phyloP scores from a whole-genome alignment of 2,329 filamentous ascomycete genomes.

The Penicillium nordicum region DNA sequence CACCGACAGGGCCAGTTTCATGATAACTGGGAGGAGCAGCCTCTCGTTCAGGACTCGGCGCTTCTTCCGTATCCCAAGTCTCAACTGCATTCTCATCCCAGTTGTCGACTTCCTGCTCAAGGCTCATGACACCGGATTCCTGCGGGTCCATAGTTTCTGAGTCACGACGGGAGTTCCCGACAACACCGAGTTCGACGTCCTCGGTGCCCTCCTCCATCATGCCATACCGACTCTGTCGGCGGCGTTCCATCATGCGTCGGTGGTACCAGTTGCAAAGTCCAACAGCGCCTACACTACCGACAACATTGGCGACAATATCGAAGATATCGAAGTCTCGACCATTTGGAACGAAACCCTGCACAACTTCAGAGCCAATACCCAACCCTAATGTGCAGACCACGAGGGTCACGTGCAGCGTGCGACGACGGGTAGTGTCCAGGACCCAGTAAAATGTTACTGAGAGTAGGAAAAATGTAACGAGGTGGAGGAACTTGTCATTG shows the following conservation, averaged over 20 bases:
- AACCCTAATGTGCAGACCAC: slow-evolving; percentile 68
- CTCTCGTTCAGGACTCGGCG: slow-evolving; percentile 25
- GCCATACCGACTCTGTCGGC: slow-evolving; percentile 70
- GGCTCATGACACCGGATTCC: slow-evolving; percentile 61
- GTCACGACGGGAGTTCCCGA: slow-evolving; percentile 45
- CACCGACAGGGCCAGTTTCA: slow-evolving; percentile 15
- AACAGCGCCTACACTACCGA: slow-evolving; percentile 70
- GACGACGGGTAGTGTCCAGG: slow-evolving; percentile 81
- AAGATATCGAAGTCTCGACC: slow-evolving; percentile 70
- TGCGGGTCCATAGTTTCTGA: slow-evolving; percentile 47
- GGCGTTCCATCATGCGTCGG: slow-evolving; percentile 88
- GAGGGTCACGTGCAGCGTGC: slow-evolving; percentile 78
- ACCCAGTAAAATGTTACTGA: slow-evolving; percentile 93
- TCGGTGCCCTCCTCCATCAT: slow-evolving; percentile 53
- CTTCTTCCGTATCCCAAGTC: slow-evolving; percentile 61
- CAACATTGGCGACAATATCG: slow-evolving; percentile 82
- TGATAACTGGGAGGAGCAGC: slow-evolving; percentile 19
- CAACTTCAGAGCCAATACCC: slow-evolving; percentile 56
- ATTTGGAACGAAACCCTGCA: slow-evolving; percentile 65
- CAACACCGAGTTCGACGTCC: slow-evolving; percentile 71
- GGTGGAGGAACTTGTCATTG: slow-evolving; percentile 88
- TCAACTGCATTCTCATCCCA: slow-evolving; percentile 84
- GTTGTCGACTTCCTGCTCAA: slow-evolving; percentile 84
- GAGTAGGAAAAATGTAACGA: slow-evolving; percentile 83
- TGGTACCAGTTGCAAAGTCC: slow-evolving; percentile 87